phyloP scores from a whole-genome alignment of 345 rosid species.

The Hirschfeldia incana region DNA sequence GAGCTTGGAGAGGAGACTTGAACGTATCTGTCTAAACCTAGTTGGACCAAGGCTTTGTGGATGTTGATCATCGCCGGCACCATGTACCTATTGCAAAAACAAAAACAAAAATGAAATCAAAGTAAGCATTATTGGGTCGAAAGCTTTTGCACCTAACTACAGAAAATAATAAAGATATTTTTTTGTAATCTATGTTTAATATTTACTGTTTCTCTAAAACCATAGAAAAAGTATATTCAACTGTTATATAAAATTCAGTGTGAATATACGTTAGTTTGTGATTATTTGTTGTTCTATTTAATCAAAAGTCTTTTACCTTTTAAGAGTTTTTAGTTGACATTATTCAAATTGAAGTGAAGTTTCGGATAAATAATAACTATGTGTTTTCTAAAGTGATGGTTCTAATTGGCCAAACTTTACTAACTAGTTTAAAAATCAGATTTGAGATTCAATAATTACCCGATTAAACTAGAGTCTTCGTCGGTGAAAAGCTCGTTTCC shows the following conservation, averaged over 20 bases:
- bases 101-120: background rate
- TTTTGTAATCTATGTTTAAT: no score
- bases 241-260: background rate
- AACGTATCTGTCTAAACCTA: slow-evolving; percentile 67
- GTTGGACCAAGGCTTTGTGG: slow-evolving; percentile 66
- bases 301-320: background rate
- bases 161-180: no score
- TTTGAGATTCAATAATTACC: slow-evolving; percentile 16
- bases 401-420: background rate
- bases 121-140: background rate
- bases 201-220: background rate
- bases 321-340: background rate
- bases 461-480: slow-evolving; percentile 45
- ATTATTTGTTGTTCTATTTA: background rate
- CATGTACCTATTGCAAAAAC: slow-evolving; percentile 35
- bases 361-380: background rate
- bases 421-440: background rate
- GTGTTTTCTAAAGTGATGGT: background rate
- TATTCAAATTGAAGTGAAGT: background rate
- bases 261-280: background rate
- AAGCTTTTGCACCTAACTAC: background rate
- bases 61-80: slow-evolving; percentile 77
- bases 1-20: slow-evolving; percentile 79
- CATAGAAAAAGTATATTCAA: background rate
- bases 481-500: slow-evolving; percentile 74